Evolutionary conservation across 306 rosid species (phyloP), one percentile per base, ranked within the genome.

Genomic region (Ochetophila trinervis): DNA sequence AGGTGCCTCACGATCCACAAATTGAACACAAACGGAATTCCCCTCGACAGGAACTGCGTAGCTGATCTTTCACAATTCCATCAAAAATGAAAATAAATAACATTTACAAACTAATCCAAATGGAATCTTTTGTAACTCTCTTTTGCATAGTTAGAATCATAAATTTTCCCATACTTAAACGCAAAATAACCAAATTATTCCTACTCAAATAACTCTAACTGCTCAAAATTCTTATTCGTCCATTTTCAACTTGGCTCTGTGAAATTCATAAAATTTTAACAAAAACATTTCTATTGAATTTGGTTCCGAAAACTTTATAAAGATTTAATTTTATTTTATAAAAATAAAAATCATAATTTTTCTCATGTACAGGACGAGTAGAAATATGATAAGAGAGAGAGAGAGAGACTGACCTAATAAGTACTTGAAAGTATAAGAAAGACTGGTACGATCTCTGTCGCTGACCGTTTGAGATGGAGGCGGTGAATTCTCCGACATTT

Each of bases 1-100:
- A 93, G 95, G 76, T 89, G 92, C 84, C 98, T 82, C 57, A 89
- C 87, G 66, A 93, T 87, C 96, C 95, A 90, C 35, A 91, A 85
- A 79, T 89, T 93, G 88, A 93, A 90, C 69, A 89, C 73, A 67
- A 93, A 93, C 36, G 96, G 97, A 40, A 93, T 89, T 56, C 98
- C 98, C 67, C 98, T 84, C 23, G 98, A 93, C 80, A 90, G 81
- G 80, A 93, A 73, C 71, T 89, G 98, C 19, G 97, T 93, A 78
- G 98, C 98, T 93, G 80, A 62, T 69, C 44, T 61, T 75, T 24
- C 63, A 23, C 35, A 58, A 58, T 15, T 18, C 54, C 54, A 50
- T 50, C 17, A 47, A 51, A 62, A 42, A 63, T 23, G 59, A 27
- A 27, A 27, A 27, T 27, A 27, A 27, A 27, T 40, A 40, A 40